Evolutionary conservation across 257 asterid species (phyloP).

Genomic region (Lantana camara): DNA sequence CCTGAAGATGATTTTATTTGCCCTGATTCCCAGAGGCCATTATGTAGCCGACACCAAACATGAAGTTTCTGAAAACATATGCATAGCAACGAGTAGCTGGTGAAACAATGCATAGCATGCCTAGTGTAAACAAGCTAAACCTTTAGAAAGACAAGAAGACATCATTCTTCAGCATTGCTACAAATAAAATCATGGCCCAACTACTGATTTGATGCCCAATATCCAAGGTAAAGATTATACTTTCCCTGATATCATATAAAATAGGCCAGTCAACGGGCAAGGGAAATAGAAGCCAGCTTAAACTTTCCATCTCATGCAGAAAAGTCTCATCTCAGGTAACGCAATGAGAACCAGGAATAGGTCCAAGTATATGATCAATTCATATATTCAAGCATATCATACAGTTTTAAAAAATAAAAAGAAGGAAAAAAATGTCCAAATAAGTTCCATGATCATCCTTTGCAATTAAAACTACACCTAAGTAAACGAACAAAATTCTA

Average conservation of each 20-base stretch:
- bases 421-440: conserved; percentile 3
- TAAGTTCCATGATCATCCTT: background rate
- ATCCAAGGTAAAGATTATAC: background rate
- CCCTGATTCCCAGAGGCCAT: conserved; percentile 72
- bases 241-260: conserved; percentile 11
- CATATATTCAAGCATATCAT: conserved; percentile 12
- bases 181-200: conserved; percentile 19
- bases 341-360: conserved; percentile 10
- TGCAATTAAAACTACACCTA: background rate
- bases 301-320: conserved; percentile 12
- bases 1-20: conserved; percentile 71
- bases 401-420: background rate
- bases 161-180: background rate
- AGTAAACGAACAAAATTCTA: conserved; percentile 9
- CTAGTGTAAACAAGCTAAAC: conserved; percentile 13
- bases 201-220: conserved; percentile 12
- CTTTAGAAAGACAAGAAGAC: conserved; percentile 16
- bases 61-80: conserved; percentile 65
- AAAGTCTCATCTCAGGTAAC: conserved; percentile 14
- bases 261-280: conserved; percentile 15
- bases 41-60: conserved; percentile 70
- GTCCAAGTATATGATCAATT: conserved; percentile 15
- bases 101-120: conserved; percentile 22
- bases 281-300: conserved; percentile 8
- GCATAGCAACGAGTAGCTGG: conserved; percentile 19